Base-by-base conservation (phyloP, 2,329 filamentous ascomycete genomes). In the Chrysoporthe cubensis region DNA sequence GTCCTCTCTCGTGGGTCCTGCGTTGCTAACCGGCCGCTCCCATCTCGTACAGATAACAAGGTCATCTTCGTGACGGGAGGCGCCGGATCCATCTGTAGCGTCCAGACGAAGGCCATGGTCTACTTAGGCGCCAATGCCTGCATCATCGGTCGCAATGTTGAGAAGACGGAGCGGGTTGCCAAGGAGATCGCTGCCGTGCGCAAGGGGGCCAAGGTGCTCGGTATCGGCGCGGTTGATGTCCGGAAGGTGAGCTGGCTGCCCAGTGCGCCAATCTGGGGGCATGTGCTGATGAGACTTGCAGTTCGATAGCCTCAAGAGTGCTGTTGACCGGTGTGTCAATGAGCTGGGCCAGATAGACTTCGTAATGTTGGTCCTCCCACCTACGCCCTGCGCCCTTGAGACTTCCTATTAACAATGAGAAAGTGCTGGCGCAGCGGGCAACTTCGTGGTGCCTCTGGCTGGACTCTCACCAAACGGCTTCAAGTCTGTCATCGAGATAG, bases 21-120 rank as follows among this genome's bases (percentile, higher is more conserved):
- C 43, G 8, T 59, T 1, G 54, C 50, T 65, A 9, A 46, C 61
- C 21, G 14, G 18, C 50, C 21, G 9, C 34, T 26, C 4, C n/a
- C 60, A 16, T 9, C 40, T 18, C 34, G 9, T 58, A 14, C 74
- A 96, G 93, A 90, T 71, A 89, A 90, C 77, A 95, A 96, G 75
- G 94, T 98, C 57, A 88, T 95, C 73, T 97, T 98, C 80, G 96
- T 96, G 75, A 99, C 96, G 3, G 96, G 96, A 68, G 96, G 96
- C 64, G 94, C 94, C 5, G 95, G 96, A 66, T 91, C 91, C 37
- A 98, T 99, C 76, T 97, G 96, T 83, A 96, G 91, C 74, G 94
- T 92, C 66, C 96, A 98, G 82, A 96, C 97, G 43, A 88, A 94
- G 71, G 96, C 96, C 4, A 84, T 99, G 69, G 94, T 99, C 34